Conservation (phyloP, 1,284 basidiomycete genomes). For the Cryptococcus amylolentus region DNA sequence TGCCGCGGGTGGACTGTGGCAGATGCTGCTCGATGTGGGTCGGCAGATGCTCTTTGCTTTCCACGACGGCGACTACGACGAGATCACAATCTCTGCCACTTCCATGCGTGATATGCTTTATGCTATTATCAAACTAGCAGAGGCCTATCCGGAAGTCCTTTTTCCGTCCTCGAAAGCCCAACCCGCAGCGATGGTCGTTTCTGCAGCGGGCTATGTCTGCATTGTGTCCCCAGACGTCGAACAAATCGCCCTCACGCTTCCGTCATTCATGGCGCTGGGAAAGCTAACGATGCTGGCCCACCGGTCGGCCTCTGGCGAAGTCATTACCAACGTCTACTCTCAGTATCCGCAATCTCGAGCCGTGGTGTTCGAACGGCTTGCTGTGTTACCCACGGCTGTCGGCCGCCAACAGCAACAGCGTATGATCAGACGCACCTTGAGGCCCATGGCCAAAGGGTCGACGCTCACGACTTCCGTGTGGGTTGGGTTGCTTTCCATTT, state of each 20-base stretch:
- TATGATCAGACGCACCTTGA: slow-evolving; percentile 32
- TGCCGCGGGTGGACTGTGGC: slow-evolving; percentile 23
- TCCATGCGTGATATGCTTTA: slow-evolving; percentile 25
- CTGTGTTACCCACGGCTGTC: slow-evolving; percentile 25
- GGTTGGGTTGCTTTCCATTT: slow-evolving; percentile 25
- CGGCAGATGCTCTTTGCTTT: slow-evolving; percentile 37
- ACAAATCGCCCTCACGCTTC: slow-evolving; percentile 26
- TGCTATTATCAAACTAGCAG: slow-evolving; percentile 18
- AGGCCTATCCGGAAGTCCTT: slow-evolving; percentile 17
- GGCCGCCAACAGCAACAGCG: slow-evolving; percentile 45
- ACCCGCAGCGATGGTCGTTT: slow-evolving; percentile 25
- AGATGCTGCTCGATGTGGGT: slow-evolving; percentile 34
- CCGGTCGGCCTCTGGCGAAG: slow-evolving; percentile 7
- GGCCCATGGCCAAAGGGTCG: slow-evolving; percentile 16
- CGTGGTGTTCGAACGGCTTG: slow-evolving; percentile 23
- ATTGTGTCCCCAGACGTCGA: slow-evolving; percentile 34
- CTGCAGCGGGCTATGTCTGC: slow-evolving; percentile 26
- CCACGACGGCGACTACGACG: slow-evolving; percentile 33
- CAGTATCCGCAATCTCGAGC: slow-evolving; percentile 5
- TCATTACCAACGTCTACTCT: slow-evolving; percentile 2
- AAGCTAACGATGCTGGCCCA: slow-evolving; percentile 28
- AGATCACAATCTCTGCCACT: slow-evolving; percentile 26
- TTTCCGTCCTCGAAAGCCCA: slow-evolving; percentile 24
- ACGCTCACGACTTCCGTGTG: slow-evolving; percentile 25
- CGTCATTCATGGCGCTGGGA: slow-evolving; percentile 25